Conservation (phyloP, 768 basidiomycete species). For the Rhodotorula graminis region DNA sequence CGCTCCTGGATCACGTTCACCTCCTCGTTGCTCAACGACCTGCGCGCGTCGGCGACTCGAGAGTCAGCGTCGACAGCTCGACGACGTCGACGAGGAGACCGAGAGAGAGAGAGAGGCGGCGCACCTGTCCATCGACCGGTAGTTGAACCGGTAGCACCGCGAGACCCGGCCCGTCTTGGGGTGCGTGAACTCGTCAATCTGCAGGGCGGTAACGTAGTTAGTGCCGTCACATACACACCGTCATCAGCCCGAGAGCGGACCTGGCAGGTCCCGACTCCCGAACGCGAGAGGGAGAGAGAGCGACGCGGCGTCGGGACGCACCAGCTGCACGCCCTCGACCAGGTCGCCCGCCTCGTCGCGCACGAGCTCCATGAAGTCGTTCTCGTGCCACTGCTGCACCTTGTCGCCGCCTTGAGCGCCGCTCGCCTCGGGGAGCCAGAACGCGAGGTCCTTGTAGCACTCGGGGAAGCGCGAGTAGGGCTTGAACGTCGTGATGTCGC, state of each 20-base stretch:
- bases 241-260: too few species aligned
- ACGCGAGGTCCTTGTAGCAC: constrained; percentile 90
- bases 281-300: background rate
- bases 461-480: constrained; percentile 79
- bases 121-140: constrained; percentile 92
- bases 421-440: constrained; percentile 63
- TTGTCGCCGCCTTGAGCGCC: constrained; percentile 8
- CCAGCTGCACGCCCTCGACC: constrained; percentile 83
- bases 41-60: background rate
- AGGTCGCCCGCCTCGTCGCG: constrained; percentile 87
- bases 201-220: constrained; percentile 5
- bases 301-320: too few species aligned
- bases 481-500: constrained; percentile 73
- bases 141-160: constrained; percentile 84
- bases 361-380: constrained; percentile 94
- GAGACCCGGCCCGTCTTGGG: constrained; percentile 77
- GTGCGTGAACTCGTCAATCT: constrained; percentile 90
- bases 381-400: constrained; percentile 64
- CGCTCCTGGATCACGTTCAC: constrained; percentile 68
- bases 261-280: too few species aligned
- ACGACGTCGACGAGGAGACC: constrained; percentile 31
- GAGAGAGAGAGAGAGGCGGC: background rate
- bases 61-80: background rate
- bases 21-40: constrained; percentile 77
- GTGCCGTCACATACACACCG: background rate